phyloP scores from a whole-genome alignment of 2,329 filamentous ascomycete species.

The Colletotrichum scovillei region DNA sequence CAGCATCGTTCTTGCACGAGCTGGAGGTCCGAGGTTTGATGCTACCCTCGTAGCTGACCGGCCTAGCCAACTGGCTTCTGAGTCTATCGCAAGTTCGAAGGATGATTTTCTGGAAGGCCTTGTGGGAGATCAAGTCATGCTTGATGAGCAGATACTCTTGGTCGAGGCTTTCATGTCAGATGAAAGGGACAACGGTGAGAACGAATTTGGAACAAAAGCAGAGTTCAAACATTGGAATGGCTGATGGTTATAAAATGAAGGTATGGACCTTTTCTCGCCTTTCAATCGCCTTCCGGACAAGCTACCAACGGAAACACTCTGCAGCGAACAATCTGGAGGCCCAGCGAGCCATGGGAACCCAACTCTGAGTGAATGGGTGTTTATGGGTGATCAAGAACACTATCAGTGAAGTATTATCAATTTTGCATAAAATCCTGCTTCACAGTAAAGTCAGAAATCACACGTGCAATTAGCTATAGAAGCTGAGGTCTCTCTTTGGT shows the following conservation, averaged over 20 bases:
- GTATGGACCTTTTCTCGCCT: not conserved
- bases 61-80: not conserved
- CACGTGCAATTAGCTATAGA: not conserved
- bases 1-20: conserved; percentile 16
- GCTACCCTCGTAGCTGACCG: not conserved
- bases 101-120: not conserved
- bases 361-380: not conserved
- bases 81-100: too few relatives aligned
- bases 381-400: not conserved
- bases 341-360: not conserved
- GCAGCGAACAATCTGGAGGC: not conserved
- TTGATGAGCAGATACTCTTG: not conserved
- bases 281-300: too few relatives aligned
- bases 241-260: not conserved
- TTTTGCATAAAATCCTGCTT: too few relatives aligned
- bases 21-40: conserved; percentile 20
- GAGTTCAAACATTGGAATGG: not conserved
- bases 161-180: not conserved
- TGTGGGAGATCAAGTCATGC: not conserved
- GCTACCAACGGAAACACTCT: not conserved
- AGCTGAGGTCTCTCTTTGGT: not conserved
- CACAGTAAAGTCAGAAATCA: not conserved
- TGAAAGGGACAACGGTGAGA: not conserved
- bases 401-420: not conserved
- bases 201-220: not conserved